phyloP scores from a whole-genome alignment of 208 protist genomes.

The Trypanosoma cruzi region DNA sequence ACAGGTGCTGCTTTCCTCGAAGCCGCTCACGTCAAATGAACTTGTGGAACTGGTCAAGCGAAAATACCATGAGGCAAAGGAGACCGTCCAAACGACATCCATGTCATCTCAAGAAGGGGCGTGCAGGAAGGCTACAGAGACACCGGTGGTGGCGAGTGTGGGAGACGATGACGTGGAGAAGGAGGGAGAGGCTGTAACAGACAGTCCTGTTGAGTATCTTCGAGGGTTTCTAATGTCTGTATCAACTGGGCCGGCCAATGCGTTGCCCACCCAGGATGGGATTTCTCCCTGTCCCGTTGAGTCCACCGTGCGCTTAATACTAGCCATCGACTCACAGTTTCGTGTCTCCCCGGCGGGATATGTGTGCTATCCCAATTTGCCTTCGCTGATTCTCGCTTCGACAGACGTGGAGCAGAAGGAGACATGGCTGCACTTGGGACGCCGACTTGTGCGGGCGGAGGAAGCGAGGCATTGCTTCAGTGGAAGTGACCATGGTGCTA shows the following conservation, averaged over 20 bases:
- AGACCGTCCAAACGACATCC: background rate
- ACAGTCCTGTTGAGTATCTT: background rate
- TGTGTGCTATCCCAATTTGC: constrained; percentile 63
- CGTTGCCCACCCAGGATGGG: background rate
- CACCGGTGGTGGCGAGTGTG: background rate
- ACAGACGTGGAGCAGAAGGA: constrained; percentile 15
- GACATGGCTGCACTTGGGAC: constrained; percentile 8
- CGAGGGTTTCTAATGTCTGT: constrained; percentile 1
- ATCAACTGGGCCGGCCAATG: background rate
- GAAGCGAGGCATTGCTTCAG: background rate
- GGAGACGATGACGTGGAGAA: background rate
- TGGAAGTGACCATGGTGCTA: background rate
- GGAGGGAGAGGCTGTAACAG: background rate
- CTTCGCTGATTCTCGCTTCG: constrained; percentile 50
- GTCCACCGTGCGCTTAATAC: constrained; percentile 46
- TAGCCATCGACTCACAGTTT: constrained; percentile 64
- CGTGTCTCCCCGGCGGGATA: constrained; percentile 42
- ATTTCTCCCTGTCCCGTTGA: constrained; percentile 2
- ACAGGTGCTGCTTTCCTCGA: constrained; percentile 41
- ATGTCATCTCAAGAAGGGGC: background rate
- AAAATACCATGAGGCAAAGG: background rate
- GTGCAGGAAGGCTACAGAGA: background rate
- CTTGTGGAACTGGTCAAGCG: constrained; percentile 21
- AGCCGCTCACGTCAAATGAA: constrained; percentile 33
- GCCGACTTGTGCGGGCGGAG: constrained; percentile 8